A percentile compares a stretch with the other conserved stretches of the same genome.
Evolutionary conservation across 2,329 filamentous ascomycete genomes (phyloP).

Genomic region (Monilinia aucupariae): DNA sequence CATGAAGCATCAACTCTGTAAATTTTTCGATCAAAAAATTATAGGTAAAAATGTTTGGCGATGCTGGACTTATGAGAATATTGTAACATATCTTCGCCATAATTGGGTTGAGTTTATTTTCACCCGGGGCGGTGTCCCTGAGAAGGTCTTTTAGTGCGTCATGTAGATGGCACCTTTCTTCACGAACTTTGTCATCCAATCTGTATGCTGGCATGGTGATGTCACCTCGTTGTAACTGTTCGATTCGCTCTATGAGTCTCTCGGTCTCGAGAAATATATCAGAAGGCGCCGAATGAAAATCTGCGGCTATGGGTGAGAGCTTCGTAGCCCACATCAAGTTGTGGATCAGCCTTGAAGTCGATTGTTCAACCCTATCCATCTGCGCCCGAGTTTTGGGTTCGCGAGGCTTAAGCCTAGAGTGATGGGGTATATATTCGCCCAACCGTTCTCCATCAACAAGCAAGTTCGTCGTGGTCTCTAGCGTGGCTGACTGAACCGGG

Average conservation of each 20-base stretch:
- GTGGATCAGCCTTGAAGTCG: slow-evolving; percentile 26
- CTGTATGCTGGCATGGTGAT: slow-evolving; percentile 25
- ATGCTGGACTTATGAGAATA: slow-evolving; percentile 54
- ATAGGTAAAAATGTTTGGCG: slow-evolving; percentile 63
- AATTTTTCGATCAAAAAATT: slow-evolving; percentile 68
- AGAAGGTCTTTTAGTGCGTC: slow-evolving; percentile 24
- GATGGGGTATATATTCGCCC: not conserved
- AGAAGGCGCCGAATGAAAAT: slow-evolving; percentile 1
- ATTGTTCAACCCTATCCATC: slow-evolving; percentile 25
- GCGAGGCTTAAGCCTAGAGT: slow-evolving; percentile 14
- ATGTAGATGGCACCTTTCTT: slow-evolving; percentile 27
- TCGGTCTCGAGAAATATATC: slow-evolving; percentile 18
- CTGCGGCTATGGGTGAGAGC: slow-evolving; percentile 2
- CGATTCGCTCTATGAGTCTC: slow-evolving; percentile 22
- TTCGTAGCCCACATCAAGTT: slow-evolving; percentile 23
- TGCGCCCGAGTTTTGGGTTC: slow-evolving; percentile 26
- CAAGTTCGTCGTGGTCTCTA: not conserved
- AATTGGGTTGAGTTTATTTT: slow-evolving; percentile 27
- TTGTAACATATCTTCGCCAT: slow-evolving; percentile 52
- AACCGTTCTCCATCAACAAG: not conserved
- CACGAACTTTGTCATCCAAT: slow-evolving; percentile 15
- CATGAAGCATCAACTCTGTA: slow-evolving; percentile 44
- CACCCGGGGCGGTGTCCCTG: slow-evolving; percentile 12
- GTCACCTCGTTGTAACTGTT: slow-evolving; percentile 20
- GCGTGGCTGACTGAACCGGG: not conserved